Base-by-base conservation (phyloP, 164 flowering plant species). In the Berberis vulgaris region DNA sequence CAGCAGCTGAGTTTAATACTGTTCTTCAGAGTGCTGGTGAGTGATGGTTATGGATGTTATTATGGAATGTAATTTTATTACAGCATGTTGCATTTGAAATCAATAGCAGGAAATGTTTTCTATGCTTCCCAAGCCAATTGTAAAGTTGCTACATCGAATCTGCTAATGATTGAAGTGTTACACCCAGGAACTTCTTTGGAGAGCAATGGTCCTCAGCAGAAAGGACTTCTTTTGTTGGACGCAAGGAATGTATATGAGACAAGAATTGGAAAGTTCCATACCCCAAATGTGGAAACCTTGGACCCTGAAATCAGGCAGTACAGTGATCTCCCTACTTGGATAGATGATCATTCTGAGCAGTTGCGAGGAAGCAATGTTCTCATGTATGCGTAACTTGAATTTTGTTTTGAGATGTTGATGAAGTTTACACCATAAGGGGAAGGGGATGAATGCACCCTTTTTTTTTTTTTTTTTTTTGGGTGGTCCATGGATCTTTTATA, bases 181-280 rank as follows among this genome's bases (percentile, higher is more conserved):
- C 47, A 10, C 26, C 3, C 69, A 82, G 87, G 83, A 40, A 49
- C 60, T 59, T 38, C 60, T 50, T 63, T 63, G 45, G 85, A 80
- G 45, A 57, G 66, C 41, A 77, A 73, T 12, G 69, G 62, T 65
- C 53, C 74, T 65, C 66, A 67, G 12, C 13, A 54, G 59, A 73
- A 72, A 68, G 65, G 56, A 38, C 65, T 87, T 72, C 71, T 90
- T 69, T 68, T 93, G 41, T 73, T 93, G 73, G 98, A 93, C 82
- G 97, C 98, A 45, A 84, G 98, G 69, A 93, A 93, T 69, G 69
- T 90, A 45, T 93, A 93, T 65, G 98, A 93, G 79, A 90, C 98
- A 52, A 82, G 98, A 80, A 88, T 93, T 61, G 98, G 98, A 73
- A 90, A 83, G 83, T 93, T 90, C 45, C 57, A 78, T 26, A 66